Evolutionary conservation across 495 filamentous ascomycete genomes (phyloP).

Genomic region (Wilcoxina mikolae): DNA sequence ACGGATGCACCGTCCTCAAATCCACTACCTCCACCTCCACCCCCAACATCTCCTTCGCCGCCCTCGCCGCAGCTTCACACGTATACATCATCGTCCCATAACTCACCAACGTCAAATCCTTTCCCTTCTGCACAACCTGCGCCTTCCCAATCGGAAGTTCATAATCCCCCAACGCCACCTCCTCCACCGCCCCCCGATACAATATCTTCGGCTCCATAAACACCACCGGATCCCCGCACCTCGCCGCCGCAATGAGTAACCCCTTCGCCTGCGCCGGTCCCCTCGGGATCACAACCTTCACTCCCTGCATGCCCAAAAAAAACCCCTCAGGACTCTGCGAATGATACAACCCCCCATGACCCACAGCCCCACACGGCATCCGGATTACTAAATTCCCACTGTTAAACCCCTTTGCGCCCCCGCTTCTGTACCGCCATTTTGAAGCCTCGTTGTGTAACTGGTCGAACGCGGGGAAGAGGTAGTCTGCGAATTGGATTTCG

Average conservation of each 20-base stretch:
- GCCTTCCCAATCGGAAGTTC: conserved; percentile 76
- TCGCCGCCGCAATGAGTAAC: conserved; percentile 60
- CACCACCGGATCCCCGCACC: conserved; percentile 74
- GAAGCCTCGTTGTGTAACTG: conserved; percentile 95
- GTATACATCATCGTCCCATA: conserved; percentile 89
- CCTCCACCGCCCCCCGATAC: conserved; percentile 87
- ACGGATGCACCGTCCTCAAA: conserved; percentile 81
- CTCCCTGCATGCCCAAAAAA: conserved; percentile 81
- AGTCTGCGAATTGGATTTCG: conserved; percentile 97
- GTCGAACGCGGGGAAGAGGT: conserved; percentile 92
- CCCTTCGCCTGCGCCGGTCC: conserved; percentile 89
- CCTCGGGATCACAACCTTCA: conserved; percentile 79
- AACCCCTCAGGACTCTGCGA: conserved; percentile 85
- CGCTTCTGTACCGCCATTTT: conserved; percentile 69
- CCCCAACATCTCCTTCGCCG: conserved; percentile 66
- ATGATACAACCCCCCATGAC: conserved; percentile 92
- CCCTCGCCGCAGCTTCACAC: conserved; percentile 63
- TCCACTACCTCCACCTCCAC: conserved; percentile 81
- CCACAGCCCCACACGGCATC: conserved; percentile 90
- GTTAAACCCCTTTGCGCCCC: conserved; percentile 53
- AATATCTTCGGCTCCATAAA: conserved; percentile 97
- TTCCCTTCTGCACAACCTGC: conserved; percentile 71
- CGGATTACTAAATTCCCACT: conserved; percentile 71
- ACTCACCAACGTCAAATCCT: conserved; percentile 71
- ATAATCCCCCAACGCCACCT: conserved; percentile 74